Evolutionary conservation across 805 yeast genomes (phyloP).

Genomic region (Starmera dryadoides): DNA sequence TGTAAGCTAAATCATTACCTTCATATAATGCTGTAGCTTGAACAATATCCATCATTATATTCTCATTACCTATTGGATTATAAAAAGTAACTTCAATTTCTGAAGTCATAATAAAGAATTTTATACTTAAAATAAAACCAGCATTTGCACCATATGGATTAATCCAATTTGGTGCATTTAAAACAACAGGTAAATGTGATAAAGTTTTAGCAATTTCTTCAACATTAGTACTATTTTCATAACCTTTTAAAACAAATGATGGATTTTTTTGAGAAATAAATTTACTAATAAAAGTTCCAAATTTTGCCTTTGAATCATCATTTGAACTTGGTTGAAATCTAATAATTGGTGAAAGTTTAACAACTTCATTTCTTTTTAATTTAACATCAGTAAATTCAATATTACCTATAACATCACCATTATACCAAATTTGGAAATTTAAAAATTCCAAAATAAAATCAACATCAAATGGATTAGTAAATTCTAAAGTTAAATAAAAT

Average conservation of each 20-base stretch:
- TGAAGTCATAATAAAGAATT: slow-evolving; percentile 47
- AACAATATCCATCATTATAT: slow-evolving; percentile 31
- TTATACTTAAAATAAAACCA: slow-evolving; percentile 41
- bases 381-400: slow-evolving; percentile 18
- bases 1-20: slow-evolving; percentile 37
- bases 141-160: slow-evolving; percentile 7
- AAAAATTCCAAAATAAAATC: slow-evolving; percentile 20
- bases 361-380: slow-evolving; percentile 12
- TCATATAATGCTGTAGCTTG: slow-evolving; percentile 43
- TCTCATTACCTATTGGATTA: slow-evolving; percentile 47
- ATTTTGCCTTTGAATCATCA: slow-evolving; percentile 7
- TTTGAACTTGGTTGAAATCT: slow-evolving; percentile 12
- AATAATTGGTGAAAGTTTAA: slow-evolving; percentile 9
- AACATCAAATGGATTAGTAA: slow-evolving; percentile 27
- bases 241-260: slow-evolving; percentile 22
- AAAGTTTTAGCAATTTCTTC: slow-evolving; percentile 20
- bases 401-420: slow-evolving; percentile 28
- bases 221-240: slow-evolving; percentile 15
- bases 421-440: slow-evolving; percentile 22
- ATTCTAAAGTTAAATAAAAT: slow-evolving; percentile 23
- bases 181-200: slow-evolving; percentile 17
- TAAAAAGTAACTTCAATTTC: slow-evolving; percentile 46
- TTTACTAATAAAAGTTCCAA: slow-evolving; percentile 30
- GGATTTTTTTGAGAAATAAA: slow-evolving; percentile 33
- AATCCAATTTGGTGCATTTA: slow-evolving; percentile 21